Conservation (phyloP, 2,329 filamentous ascomycete species). For the Phoma sp. region DNA sequence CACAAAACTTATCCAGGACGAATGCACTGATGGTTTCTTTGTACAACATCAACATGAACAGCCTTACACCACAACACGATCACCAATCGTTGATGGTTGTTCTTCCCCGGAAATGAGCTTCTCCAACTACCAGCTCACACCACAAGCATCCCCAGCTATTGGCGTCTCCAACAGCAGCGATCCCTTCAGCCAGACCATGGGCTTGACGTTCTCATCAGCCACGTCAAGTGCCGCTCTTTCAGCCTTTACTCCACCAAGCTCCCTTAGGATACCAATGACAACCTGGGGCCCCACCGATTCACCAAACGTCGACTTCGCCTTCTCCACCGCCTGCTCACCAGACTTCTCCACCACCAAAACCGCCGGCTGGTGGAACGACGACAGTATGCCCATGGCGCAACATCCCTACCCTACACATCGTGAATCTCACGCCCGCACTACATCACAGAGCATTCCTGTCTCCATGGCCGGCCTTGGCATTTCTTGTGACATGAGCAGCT, state of each 20-base stretch:
- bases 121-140: constrained; percentile 45
- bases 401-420: constrained; percentile 25
- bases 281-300: constrained; percentile 42
- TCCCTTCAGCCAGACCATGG: constrained; percentile 35
- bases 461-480: constrained; percentile 42
- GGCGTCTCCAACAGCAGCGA: constrained; percentile 27
- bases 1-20: constrained; percentile 35
- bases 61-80: constrained; percentile 34
- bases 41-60: constrained; percentile 22
- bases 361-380: constrained; percentile 38
- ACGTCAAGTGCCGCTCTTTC: constrained; percentile 40
- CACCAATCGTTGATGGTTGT: constrained; percentile 24
- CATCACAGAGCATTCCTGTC: constrained; percentile 22
- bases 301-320: constrained; percentile 39
- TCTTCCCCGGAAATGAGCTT: constrained; percentile 28
- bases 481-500: constrained; percentile 29
- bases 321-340: constrained; percentile 38
- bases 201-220: constrained; percentile 23
- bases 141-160: constrained; percentile 42
- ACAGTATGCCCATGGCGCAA: constrained; percentile 25
- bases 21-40: constrained; percentile 31
- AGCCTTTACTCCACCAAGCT: constrained; percentile 49
- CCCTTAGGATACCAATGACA: constrained; percentile 37
- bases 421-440: constrained; percentile 27
- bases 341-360: constrained; percentile 35